Evolutionary conservation across 352 stramenopile species (phyloP).

Genomic region (Globisporangium acanthophoron): DNA sequence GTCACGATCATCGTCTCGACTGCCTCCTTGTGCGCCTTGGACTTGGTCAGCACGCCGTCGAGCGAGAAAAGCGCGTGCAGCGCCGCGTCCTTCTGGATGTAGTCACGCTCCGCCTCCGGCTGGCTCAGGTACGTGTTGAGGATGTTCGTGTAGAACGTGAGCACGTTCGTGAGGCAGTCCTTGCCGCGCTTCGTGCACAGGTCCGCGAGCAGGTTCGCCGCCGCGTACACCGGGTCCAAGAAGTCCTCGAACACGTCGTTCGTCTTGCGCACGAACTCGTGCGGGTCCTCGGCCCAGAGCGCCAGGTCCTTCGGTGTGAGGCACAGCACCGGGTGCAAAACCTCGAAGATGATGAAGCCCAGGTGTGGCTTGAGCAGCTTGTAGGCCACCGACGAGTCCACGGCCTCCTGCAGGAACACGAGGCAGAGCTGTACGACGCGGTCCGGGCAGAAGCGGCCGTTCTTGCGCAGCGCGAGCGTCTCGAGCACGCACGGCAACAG

Average conservation of each 20-base stretch:
- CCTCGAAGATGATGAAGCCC: conserved; percentile 96
- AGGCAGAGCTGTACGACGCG: conserved; percentile 92
- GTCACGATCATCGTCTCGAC: conserved; percentile 92
- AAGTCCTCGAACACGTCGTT: conserved; percentile 98
- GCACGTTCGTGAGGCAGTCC: conserved; percentile 90
- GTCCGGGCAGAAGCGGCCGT: conserved; percentile 95
- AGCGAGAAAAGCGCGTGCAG: conserved; percentile 93
- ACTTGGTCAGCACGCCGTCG: conserved; percentile 89
- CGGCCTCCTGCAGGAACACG: conserved; percentile 91
- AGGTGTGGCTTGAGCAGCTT: conserved; percentile 97
- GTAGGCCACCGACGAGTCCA: conserved; percentile 95
- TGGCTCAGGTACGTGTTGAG: conserved; percentile 84
- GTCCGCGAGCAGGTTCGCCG: conserved; percentile 92
- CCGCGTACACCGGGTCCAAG: conserved; percentile 92
- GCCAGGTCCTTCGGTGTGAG: conserved; percentile 92
- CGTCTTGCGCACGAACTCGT: conserved; percentile 97
- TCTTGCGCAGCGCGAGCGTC: conserved; percentile 90
- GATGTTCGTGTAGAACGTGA: conserved; percentile 91
- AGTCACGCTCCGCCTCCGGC: conserved; percentile 81
- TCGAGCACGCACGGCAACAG: conserved; percentile 80
- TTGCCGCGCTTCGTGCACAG: conserved; percentile 94
- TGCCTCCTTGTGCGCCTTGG: conserved; percentile 91
- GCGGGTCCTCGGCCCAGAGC: conserved; percentile 94
- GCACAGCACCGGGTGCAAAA: conserved; percentile 95
- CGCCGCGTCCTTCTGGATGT: conserved; percentile 95